Percentiles rank a stretch among this genome's conserved stretches.
Evolutionary conservation across 2,329 filamentous ascomycete genomes (phyloP).

Genomic region (Paecilomyces sp.): DNA sequence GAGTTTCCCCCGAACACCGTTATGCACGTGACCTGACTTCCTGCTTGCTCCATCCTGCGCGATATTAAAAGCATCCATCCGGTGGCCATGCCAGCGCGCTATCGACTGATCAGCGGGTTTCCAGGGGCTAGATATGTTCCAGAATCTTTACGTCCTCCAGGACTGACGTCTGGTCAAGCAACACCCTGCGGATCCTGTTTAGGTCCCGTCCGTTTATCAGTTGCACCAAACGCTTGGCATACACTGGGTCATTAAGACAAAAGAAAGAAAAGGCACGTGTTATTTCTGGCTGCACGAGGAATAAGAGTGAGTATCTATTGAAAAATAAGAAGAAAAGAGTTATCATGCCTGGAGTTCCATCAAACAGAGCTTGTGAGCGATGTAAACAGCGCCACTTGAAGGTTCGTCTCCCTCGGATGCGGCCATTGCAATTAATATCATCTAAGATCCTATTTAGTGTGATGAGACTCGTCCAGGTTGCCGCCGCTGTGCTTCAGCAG

Average conservation of each 20-base stretch:
- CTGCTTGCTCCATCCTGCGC: neutral
- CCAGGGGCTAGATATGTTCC: neutral
- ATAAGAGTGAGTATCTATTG: conserved; percentile 1
- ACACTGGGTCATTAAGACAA: neutral
- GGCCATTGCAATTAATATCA: neutral
- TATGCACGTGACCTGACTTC: neutral
- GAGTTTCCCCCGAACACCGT: neutral
- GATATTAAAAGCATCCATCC: neutral
- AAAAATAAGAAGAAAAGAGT: conserved; percentile 4
- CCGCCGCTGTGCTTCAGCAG: conserved; percentile 28
- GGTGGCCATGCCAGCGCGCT: neutral
- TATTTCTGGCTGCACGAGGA: neutral
- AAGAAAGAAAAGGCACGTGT: neutral
- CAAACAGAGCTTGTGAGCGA: conserved; percentile 32
- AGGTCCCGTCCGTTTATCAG: neutral
- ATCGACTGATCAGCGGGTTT: neutral
- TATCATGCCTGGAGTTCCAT: conserved; percentile 31
- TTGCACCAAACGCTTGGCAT: neutral
- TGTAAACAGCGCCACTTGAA: conserved; percentile 34
- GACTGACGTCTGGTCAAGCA: neutral
- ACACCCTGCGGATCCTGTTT: neutral
- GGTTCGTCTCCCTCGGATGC: conserved; percentile 10
- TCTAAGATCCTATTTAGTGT: conserved; percentile 19
- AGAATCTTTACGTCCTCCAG: neutral
- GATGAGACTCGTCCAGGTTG: conserved; percentile 34